Conservation (phyloP, 2,329 filamentous ascomycete species). For the Colletotrichum higginsianum region DNA sequence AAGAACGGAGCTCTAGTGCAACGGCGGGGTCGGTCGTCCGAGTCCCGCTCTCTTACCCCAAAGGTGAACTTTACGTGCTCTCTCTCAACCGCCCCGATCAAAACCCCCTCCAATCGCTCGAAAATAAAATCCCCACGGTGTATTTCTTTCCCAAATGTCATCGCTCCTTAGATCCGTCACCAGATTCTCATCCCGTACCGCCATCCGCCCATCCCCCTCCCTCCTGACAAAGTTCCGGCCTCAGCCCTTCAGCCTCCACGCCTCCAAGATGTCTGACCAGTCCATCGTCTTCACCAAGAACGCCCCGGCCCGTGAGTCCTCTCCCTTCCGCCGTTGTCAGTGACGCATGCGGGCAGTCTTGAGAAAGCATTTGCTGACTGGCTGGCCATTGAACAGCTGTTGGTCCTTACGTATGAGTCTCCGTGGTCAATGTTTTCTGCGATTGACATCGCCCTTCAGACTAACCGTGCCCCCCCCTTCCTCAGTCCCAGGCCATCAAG, state of each 20-base stretch:
- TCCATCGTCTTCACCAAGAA: conserved; percentile 71
- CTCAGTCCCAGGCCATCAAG: conserved; percentile 76
- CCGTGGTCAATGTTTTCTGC: not conserved
- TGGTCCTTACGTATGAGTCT: conserved; percentile 72
- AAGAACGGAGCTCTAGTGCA: conserved; percentile 37
- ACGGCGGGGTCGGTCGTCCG: conserved; percentile 37
- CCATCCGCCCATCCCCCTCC: conserved; percentile 8
- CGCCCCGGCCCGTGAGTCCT: conserved; percentile 69
- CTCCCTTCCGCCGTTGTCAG: not conserved
- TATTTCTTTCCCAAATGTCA: conserved; percentile 34
- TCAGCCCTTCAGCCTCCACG: conserved; percentile 29
- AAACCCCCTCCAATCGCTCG: not conserved
- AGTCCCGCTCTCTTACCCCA: conserved; percentile 10
- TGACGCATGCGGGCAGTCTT: not conserved
- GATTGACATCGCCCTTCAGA: not conserved
- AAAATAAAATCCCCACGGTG: conserved; percentile 13
- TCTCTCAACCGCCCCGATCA: conserved; percentile 6
- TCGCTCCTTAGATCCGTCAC: conserved; percentile 39
- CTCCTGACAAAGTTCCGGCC: conserved; percentile 16
- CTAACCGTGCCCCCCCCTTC: conserved; percentile 41
- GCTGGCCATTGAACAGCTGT: conserved; percentile 60
- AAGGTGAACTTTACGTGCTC: conserved; percentile 8
- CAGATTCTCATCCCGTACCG: conserved; percentile 38
- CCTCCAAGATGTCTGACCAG: conserved; percentile 47
- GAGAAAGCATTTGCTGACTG: conserved; percentile 19